Percentiles rank a stretch among this genome's conserved stretches.
Evolutionary conservation across 495 filamentous ascomycete genomes (phyloP).

Genomic region (Penicillium maclennaniae): DNA sequence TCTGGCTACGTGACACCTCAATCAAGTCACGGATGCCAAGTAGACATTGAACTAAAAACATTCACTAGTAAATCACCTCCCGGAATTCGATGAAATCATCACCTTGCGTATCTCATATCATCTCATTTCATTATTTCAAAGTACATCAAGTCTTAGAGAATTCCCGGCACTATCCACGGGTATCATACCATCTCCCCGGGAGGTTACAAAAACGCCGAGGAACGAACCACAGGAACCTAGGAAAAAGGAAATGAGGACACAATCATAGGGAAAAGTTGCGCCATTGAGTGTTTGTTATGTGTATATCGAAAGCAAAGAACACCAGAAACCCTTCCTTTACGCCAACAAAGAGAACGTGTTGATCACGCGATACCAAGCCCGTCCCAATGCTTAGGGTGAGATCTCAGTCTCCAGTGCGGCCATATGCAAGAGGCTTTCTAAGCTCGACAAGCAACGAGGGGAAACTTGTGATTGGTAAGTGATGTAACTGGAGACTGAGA

Average conservation of each 20-base stretch:
- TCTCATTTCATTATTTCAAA: not conserved
- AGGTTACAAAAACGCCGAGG: not conserved
- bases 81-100: not conserved
- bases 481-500: not conserved
- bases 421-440: not conserved
- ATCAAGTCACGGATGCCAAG: not conserved
- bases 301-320: slow-evolving; percentile 10
- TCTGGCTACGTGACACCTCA: not conserved
- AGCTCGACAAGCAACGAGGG: not conserved
- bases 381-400: slow-evolving; percentile 13
- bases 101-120: not conserved
- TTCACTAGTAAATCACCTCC: no score
- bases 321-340: slow-evolving; percentile 9
- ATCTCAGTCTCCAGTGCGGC: not conserved
- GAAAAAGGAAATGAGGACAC: not conserved
- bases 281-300: not conserved
- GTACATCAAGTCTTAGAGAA: slow-evolving; percentile 2
- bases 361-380: slow-evolving; percentile 11
- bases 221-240: not conserved
- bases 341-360: slow-evolving; percentile 9
- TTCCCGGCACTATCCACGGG: slow-evolving; percentile 1
- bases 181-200: not conserved
- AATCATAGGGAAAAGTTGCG: slow-evolving; percentile 1
- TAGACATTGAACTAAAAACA: not conserved
- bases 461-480: not conserved